Conservation (phyloP, 1,284 basidiomycete genomes). For the Leucoagaricus sp. region DNA sequence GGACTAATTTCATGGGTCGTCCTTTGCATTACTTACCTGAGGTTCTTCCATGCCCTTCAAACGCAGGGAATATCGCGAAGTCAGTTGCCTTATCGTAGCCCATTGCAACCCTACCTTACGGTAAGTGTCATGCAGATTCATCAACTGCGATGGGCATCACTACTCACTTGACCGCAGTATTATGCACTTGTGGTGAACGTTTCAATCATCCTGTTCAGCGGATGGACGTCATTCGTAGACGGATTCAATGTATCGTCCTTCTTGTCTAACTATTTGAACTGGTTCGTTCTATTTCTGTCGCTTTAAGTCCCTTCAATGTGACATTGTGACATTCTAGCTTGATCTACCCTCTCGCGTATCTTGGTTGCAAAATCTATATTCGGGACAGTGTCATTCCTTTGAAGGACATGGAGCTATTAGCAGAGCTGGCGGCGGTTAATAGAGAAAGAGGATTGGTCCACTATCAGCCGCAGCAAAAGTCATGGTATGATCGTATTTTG, state of each 20-base stretch:
- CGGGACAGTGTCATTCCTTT: slow-evolving; percentile 21
- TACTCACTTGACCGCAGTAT: slow-evolving; percentile 19
- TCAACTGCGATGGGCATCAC: slow-evolving; percentile 6
- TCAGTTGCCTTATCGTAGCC: slow-evolving; percentile 26
- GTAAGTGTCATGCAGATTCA: slow-evolving; percentile 15
- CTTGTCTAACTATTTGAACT: slow-evolving; percentile 27
- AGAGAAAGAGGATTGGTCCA: slow-evolving; percentile 4
- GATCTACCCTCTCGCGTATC: slow-evolving; percentile 24
- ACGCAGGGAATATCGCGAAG: slow-evolving; percentile 24
- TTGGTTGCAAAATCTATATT: slow-evolving; percentile 23
- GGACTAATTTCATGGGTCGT: slow-evolving; percentile 29
- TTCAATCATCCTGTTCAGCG: slow-evolving; percentile 24
- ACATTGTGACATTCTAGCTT: slow-evolving; percentile 19
- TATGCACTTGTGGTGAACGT: slow-evolving; percentile 28
- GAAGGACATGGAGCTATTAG: slow-evolving; percentile 23
- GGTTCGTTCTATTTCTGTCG: slow-evolving; percentile 19
- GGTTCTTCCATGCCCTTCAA: slow-evolving; percentile 25
- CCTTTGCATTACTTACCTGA: slow-evolving; percentile 27
- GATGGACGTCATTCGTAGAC: slow-evolving; percentile 27
- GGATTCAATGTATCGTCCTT: slow-evolving; percentile 23
- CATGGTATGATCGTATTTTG: slow-evolving; percentile 21
- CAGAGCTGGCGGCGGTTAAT: slow-evolving; percentile 18
- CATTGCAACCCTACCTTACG: slow-evolving; percentile 28
- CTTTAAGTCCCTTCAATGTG: neutral
- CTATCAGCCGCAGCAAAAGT: slow-evolving; percentile 8